A percentile compares a stretch with the other conserved stretches of the same genome.
These are phyloP conservation scores for Candida pini DNA, from an alignment of 805 yeast genomes.

Conservation along the genomic window DNA sequence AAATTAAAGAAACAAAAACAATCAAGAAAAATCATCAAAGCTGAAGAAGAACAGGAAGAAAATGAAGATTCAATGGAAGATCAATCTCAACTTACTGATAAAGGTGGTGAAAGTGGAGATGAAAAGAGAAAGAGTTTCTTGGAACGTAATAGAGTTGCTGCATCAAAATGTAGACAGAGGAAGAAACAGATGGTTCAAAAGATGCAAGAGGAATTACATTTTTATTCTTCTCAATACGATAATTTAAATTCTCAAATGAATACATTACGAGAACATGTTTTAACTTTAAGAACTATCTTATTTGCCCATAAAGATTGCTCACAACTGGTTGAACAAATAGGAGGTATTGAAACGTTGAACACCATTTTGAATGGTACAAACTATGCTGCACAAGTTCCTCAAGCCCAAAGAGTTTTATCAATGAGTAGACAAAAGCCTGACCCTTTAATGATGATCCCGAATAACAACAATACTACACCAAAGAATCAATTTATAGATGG, in stretches of 20 bases:
- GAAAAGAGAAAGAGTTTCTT: constrained; percentile 75
- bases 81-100: constrained; percentile 1
- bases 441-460: background rate
- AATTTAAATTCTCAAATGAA: constrained; percentile 53
- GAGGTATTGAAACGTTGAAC: constrained; percentile 42
- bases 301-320: constrained; percentile 47
- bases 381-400: constrained; percentile 16
- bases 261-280: constrained; percentile 54
- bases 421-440: background rate
- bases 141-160: constrained; percentile 93
- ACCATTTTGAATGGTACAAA: constrained; percentile 31
- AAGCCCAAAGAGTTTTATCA: background rate
- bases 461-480: background rate
- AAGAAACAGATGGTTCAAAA: constrained; percentile 83
- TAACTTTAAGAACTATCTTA: constrained; percentile 42
- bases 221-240: constrained; percentile 65
- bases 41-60: background rate
- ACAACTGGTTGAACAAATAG: constrained; percentile 34
- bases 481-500: constrained; percentile 1
- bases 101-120: constrained; percentile 43
- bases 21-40: background rate
- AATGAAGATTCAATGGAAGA: constrained; percentile 2
- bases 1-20: constrained; percentile 1
- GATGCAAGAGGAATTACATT: constrained; percentile 74
- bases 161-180: constrained; percentile 92